Conservation (phyloP, 225 moss, liverwort and hornwort genomes). For the Antitrichia curtipendula region DNA sequence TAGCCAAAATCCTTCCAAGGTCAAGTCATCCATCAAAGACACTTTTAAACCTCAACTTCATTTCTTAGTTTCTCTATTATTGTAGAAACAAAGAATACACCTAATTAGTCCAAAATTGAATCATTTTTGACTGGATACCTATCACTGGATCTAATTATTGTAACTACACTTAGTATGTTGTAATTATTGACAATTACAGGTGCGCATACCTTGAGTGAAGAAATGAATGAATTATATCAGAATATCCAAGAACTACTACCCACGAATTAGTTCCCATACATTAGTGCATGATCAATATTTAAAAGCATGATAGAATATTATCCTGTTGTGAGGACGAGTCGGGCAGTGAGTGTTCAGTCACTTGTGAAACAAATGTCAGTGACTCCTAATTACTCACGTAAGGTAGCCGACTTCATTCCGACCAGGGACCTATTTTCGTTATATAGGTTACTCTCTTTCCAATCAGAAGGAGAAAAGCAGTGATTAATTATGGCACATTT, state of each 20-base stretch:
- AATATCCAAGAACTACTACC: neutral
- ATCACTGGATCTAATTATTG: neutral
- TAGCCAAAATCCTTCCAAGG: fast-evolving
- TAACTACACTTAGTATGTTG: neutral
- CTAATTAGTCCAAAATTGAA: neutral
- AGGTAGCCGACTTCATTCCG: too few relatives aligned
- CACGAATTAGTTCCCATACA: neutral
- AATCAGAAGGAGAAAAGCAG: too few relatives aligned
- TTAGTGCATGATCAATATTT: neutral
- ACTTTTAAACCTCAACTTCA: too few relatives aligned
- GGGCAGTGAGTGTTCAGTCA: neutral
- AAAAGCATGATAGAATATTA: neutral
- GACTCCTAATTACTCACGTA: neutral
- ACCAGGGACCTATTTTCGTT: too few relatives aligned
- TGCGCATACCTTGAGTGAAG: neutral
- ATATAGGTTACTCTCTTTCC: too few relatives aligned
- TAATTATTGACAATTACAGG: neutral
- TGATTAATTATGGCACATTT: too few relatives aligned
- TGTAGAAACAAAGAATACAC: neutral
- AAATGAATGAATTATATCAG: neutral
- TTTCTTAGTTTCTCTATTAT: too few relatives aligned
- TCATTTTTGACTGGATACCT: neutral
- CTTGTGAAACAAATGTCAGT: neutral
- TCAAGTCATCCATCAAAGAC: too few relatives aligned
- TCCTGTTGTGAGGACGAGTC: neutral